Evolutionary conservation across 2,329 filamentous ascomycete species (phyloP).

Genomic region (Verticillium tricorpus): DNA sequence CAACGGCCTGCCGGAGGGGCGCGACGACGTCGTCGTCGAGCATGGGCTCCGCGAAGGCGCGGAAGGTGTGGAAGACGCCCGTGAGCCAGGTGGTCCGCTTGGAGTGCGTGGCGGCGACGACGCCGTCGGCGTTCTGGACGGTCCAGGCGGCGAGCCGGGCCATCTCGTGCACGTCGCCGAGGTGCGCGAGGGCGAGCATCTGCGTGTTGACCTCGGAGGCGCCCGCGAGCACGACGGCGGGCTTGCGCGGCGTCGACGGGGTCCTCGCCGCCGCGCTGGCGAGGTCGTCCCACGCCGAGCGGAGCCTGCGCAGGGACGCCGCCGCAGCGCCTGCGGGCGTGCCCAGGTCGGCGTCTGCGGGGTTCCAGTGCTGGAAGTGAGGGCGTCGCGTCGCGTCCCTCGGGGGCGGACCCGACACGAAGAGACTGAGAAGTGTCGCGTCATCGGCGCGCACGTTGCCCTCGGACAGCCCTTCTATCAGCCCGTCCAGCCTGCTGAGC

Average conservation of each 20-base stretch:
- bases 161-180: slow-evolving; percentile 57
- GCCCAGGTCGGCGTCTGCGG: neutral
- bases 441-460: neutral
- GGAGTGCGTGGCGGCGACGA: slow-evolving; percentile 11
- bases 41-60: slow-evolving; percentile 40
- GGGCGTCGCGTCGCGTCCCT: neutral
- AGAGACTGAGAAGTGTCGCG: slow-evolving; percentile 4
- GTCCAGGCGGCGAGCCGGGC: slow-evolving; percentile 56
- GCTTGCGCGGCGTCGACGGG: neutral
- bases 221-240: neutral
- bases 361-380: neutral
- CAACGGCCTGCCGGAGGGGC: slow-evolving; percentile 22
- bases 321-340: neutral
- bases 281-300: neutral
- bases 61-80: slow-evolving; percentile 40
- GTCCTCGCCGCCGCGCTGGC: neutral
- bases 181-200: slow-evolving; percentile 56
- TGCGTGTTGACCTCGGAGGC: slow-evolving; percentile 37
- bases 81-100: slow-evolving; percentile 15
- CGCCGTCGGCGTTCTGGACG: slow-evolving; percentile 34
- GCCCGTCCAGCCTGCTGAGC: slow-evolving; percentile 15
- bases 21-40: slow-evolving; percentile 26
- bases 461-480: slow-evolving; percentile 26
- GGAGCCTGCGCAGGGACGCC: neutral
- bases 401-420: neutral